These are phyloP conservation scores for Macrolepiota fuliginosa DNA, from an alignment of 768 basidiomycete species.

Conservation along the genomic window DNA sequence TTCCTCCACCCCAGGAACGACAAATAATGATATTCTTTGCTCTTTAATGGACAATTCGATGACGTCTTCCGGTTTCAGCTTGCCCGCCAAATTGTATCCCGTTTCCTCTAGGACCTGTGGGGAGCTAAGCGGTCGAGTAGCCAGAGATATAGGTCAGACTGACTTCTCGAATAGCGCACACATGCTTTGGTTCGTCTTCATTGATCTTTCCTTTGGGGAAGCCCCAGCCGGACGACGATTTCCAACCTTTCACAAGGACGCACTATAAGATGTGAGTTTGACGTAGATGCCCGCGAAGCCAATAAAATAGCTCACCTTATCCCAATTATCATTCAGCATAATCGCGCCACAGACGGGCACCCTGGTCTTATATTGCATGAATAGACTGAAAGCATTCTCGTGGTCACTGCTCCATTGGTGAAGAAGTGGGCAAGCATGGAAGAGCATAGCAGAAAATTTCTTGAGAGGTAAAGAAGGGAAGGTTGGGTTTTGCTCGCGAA, in stretches of 20 bases:
- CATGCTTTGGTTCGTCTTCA: conserved; percentile 78
- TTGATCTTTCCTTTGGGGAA: conserved; percentile 99
- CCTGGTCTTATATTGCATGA: conserved; percentile 94
- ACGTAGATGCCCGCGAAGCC: not conserved
- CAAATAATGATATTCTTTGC: conserved; percentile 87
- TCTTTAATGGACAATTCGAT: conserved; percentile 88
- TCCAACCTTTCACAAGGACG: conserved; percentile 98
- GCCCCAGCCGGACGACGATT: conserved; percentile 95
- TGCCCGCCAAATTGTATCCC: conserved; percentile 81
- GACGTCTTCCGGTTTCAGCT: conserved; percentile 62
- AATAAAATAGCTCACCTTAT: conserved; percentile 61
- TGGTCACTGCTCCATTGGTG: conserved; percentile 83
- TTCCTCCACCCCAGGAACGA: conserved; percentile 87
- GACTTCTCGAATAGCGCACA: conserved; percentile 93
- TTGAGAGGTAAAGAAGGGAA: conserved; percentile 88
- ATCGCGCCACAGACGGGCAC: conserved; percentile 98
- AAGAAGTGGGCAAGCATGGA: conserved; percentile 79
- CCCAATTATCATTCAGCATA: conserved; percentile 88
- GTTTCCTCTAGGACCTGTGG: conserved; percentile 95
- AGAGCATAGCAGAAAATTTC: conserved; percentile 90
- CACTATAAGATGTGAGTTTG: conserved; percentile 48
- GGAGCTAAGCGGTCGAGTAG: conserved; percentile 12
- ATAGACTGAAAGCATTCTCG: conserved; percentile 81
- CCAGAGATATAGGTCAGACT: conserved; percentile 20
- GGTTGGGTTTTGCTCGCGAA: conserved; percentile 85